Evolutionary conservation across 192 early-diverging fungal species (phyloP).

Genomic region (Coemansia sp.): DNA sequence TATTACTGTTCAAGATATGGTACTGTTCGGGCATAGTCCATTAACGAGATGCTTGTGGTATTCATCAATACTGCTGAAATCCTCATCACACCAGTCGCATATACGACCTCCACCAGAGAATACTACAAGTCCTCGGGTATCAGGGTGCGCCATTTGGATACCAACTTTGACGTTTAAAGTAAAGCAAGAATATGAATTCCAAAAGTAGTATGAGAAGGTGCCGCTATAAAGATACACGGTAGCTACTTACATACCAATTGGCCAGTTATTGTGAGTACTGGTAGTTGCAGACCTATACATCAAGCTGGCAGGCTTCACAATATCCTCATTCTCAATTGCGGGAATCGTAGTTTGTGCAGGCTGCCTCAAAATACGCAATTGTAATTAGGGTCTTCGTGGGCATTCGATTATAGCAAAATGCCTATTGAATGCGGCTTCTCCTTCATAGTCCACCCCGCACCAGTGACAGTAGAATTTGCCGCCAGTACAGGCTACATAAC

Average conservation of each 20-base stretch:
- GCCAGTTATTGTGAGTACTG: background rate
- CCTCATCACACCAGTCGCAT: background rate
- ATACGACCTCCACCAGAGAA: background rate
- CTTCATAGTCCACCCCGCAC: background rate
- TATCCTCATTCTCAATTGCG: no score
- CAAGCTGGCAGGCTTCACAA: no score
- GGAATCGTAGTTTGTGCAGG: no score
- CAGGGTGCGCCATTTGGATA: background rate
- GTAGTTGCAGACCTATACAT: background rate
- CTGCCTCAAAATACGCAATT: background rate
- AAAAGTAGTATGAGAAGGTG: background rate
- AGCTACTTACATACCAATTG: background rate
- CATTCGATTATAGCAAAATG: background rate
- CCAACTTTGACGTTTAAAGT: background rate
- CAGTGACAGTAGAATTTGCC: background rate
- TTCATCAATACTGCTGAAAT: background rate
- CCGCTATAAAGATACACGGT: background rate
- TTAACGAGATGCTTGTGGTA: background rate
- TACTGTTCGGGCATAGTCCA: background rate
- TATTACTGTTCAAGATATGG: no score
- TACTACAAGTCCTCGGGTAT: background rate
- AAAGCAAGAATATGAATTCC: background rate
- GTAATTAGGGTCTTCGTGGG: background rate
- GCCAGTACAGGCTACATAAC: background rate
- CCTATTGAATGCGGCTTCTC: background rate